phyloP scores from a whole-genome alignment of 768 basidiomycete genomes.

The Pleurotus citrinopileatus region DNA sequence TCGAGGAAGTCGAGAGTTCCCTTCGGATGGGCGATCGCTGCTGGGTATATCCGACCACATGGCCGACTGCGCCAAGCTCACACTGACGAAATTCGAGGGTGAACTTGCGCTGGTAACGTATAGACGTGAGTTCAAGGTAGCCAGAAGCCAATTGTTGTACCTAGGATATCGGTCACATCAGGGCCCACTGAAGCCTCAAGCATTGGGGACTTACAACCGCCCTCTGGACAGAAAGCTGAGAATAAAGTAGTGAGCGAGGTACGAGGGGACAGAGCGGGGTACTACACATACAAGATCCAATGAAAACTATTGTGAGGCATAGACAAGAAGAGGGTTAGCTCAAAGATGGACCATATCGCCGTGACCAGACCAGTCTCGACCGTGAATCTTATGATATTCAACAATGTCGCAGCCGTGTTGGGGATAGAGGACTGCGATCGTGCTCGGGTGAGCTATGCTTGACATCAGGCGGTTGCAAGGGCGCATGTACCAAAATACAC shows the following conservation, averaged over 20 bases:
- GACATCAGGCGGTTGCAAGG: background rate
- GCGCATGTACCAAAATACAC: background rate
- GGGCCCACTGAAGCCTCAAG: background rate
- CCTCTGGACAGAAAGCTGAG: background rate
- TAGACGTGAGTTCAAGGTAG: conserved; percentile 9
- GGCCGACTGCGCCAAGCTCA: background rate
- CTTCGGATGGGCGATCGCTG: background rate
- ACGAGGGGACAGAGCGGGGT: background rate
- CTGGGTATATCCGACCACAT: background rate
- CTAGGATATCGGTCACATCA: background rate
- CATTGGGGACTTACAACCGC: background rate
- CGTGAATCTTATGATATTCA: conserved; percentile 7
- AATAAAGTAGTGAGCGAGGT: background rate
- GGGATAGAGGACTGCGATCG: background rate
- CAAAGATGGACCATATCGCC: conserved; percentile 7
- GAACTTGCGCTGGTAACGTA: background rate
- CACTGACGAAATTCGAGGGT: background rate
- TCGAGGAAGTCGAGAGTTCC: background rate
- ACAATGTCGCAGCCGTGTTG: background rate
- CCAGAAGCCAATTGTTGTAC: conserved; percentile 10
- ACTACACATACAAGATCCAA: conserved; percentile 10
- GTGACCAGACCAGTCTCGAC: conserved; percentile 14
- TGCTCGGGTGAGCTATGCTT: background rate
- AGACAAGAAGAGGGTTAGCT: conserved; percentile 10
- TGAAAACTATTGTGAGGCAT: conserved; percentile 12